Evolutionary conservation across 352 stramenopile species (phyloP), one percentile per base, ranked within the genome.

Genomic region (Pythium rhizo-oryzae): DNA sequence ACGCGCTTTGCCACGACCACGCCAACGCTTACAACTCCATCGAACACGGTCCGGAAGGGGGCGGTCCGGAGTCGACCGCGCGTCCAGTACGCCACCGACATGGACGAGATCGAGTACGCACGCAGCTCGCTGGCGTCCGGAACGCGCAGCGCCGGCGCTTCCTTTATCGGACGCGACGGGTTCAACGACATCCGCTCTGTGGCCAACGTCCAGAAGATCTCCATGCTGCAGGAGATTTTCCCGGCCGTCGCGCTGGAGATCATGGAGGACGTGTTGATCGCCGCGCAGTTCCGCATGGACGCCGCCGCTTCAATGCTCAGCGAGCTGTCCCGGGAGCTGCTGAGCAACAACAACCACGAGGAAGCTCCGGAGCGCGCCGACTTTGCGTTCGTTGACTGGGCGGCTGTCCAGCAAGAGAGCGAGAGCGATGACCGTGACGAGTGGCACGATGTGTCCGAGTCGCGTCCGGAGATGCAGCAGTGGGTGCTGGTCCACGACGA

Each of bases 401-500:
- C 85, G n/a, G 30, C 57, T 4, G 66, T 79, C 57, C 57, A 71
- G 51, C 23, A 76, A 65, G 21, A 78, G 24, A 51, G 18, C n/a
- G 58, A 64, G 15, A 64, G 28, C 73, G 77, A 8, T 25, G 79
- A 83, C 47, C 73, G 84, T 19, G 75, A 85, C 23, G 78, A 89
- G 49, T 92, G 84, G 84, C 84, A 80, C 59, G 75, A 87, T 24
- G 80, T 89, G 39, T 57, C 71, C 24, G 75, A 51, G n/a, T 72
- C 59, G 35, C 71, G 54, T 43, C 61, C 67, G 18, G 67, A 67
- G 56, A 64, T 63, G 39, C 65, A 81, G 52, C 67, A 77, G 49
- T 90, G 81, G 79, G 78, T 89, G 13, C 60, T 89, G 41, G 77
- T 91, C 28, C 81, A 89, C 55, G 77, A 93, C 66, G 81, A 91